Evolutionary conservation across 2,329 filamentous ascomycete species (phyloP).

Genomic region (Celoporthe dispersa): DNA sequence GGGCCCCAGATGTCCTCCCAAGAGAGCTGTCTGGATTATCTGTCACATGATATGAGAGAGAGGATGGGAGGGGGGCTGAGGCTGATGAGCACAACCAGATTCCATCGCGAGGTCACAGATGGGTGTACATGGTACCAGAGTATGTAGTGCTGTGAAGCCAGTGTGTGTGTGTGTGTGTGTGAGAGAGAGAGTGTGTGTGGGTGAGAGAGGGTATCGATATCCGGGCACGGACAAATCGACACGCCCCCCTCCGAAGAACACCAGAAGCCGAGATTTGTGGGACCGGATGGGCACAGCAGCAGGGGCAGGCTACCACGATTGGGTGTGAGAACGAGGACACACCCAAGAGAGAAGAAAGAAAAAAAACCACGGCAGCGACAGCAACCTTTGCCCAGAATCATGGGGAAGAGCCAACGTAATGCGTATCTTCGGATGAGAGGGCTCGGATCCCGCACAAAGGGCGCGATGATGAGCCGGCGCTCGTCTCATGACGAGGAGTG

Average conservation of each 20-base stretch:
- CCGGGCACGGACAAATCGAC: conserved; percentile 14
- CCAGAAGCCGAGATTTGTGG: conserved; percentile 25
- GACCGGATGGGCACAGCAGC: conserved; percentile 5
- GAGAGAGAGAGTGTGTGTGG: background rate
- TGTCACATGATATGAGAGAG: background rate
- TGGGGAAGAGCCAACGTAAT: background rate
- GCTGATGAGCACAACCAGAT: background rate
- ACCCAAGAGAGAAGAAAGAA: conserved; percentile 29
- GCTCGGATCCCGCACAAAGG: background rate
- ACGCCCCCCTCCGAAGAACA: background rate
- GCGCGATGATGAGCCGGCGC: conserved; percentile 16
- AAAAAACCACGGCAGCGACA: background rate
- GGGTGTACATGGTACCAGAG: background rate
- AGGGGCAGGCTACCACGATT: background rate
- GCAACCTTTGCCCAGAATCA: background rate
- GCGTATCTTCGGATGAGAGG: background rate
- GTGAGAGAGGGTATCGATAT: background rate
- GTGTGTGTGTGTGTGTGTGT: background rate
- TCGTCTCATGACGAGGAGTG: conserved; percentile 18
- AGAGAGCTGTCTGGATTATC: background rate
- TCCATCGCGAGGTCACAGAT: background rate
- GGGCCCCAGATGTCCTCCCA: background rate
- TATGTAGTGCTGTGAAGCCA: background rate
- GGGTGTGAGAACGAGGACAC: background rate
- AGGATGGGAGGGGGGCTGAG: too few species aligned